A percentile compares a stretch with the other conserved stretches of the same genome.
phyloP scores from a whole-genome alignment of 257 asterid genomes.

The Verbascum thapsus region DNA sequence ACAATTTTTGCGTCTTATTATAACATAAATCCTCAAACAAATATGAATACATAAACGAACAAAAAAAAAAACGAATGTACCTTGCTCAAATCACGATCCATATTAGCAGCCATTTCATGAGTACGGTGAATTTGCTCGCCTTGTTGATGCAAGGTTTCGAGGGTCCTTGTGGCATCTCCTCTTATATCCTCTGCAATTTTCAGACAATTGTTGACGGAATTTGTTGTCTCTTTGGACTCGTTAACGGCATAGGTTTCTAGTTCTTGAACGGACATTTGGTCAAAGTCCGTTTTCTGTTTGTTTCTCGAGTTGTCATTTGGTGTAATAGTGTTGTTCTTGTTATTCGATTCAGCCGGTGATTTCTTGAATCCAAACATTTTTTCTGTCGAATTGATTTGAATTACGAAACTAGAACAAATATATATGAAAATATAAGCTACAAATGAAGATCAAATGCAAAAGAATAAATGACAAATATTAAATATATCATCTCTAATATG shows the following conservation, averaged over 20 bases:
- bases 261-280: conserved; percentile 82
- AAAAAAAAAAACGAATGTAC: too few relatives aligned
- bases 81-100: conserved; percentile 83
- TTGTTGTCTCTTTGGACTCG: conserved; percentile 76
- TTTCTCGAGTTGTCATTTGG: too few relatives aligned
- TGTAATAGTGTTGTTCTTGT: too few relatives aligned
- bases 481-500: too few relatives aligned
- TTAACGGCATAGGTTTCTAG: conserved; percentile 75
- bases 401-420: too few relatives aligned
- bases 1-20: too few relatives aligned
- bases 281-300: too few relatives aligned
- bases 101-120: conserved; percentile 84
- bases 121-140: conserved; percentile 95
- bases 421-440: too few relatives aligned
- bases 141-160: conserved; percentile 77
- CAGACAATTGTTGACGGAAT: conserved; percentile 66
- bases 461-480: too few relatives aligned
- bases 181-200: conserved; percentile 85
- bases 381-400: background rate
- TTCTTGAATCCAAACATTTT: conserved; percentile 83
- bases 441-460: background rate
- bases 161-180: conserved; percentile 64
- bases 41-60: too few relatives aligned
- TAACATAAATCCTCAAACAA: too few relatives aligned
- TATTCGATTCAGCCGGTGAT: conserved; percentile 49